Evolutionary conservation across 345 rosid species (phyloP), one percentile per base, ranked within the genome.

Genomic region (Lepidium sativum): DNA sequence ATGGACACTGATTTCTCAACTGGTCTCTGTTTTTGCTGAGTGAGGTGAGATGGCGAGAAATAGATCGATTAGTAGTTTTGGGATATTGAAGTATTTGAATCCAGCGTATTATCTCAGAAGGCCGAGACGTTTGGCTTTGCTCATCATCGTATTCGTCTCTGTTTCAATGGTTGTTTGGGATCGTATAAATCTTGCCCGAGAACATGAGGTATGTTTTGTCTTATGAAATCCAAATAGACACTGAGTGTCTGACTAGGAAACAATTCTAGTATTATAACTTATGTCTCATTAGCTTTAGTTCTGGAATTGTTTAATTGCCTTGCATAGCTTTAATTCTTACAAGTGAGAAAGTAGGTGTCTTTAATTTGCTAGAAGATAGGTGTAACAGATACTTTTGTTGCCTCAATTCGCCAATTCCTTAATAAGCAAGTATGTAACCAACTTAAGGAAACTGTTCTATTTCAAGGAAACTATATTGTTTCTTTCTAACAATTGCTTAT

Each of bases 151-250:
- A 33, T 92, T 92, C 55, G 82, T 92, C 20, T 72, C 78, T 71
- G 77, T 70, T 60, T 78, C 89, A 47, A 47, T 82, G 44, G 41
- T 89, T 16, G 68, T 89, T 3, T 92, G 97, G 98, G 97, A 87
- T 81, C 98, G 94, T 74, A 83, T 84, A 32, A 83, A 87, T 72
- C 91, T 92, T 71, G 54, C 86, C 48, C 69, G 84, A 38, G 96
- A 83, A 9, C 83, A 87, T 65, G 79, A 89, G 95, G 98, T 86
- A 58, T 13, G 45, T 31, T 47, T 21, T 60, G 20, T 44, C 63
- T 42, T 17, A 40, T 32, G 25, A 20, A 50, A 40, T 51, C 51
- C 39, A 10, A 18, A 14, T 21, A 33, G 20, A 20, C 51, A 27
- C 47, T 16, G n/a, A 48, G 40, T 47, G 32, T 48, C 11, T 68